Evolutionary conservation across 192 early-diverging fungal genomes (phyloP).

Genomic region (Backusella luteola): DNA sequence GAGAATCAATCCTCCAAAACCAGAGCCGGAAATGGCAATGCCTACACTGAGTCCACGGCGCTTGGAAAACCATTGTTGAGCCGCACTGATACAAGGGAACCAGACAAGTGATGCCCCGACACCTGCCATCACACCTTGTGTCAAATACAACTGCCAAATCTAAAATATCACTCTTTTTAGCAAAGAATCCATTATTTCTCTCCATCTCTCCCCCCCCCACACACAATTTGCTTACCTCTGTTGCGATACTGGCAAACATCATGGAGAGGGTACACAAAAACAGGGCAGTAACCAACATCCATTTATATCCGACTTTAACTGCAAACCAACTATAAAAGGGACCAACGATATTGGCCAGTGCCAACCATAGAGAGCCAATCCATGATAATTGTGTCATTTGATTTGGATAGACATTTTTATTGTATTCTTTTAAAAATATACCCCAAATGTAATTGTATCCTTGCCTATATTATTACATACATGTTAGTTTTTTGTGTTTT

Average conservation of each 20-base stretch:
- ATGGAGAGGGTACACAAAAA: conserved; percentile 17
- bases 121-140: conserved; percentile 45
- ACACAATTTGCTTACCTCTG: background rate
- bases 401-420: conserved; percentile 13
- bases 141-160: conserved; percentile 45
- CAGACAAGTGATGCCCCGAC: conserved; percentile 28
- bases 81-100: conserved; percentile 22
- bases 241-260: conserved; percentile 19
- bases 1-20: conserved; percentile 55
- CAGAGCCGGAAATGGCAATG: conserved; percentile 66
- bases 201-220: background rate
- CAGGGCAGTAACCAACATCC: conserved; percentile 15
- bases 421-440: conserved; percentile 18
- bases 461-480: background rate
- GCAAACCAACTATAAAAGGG: conserved; percentile 7
- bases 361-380: conserved; percentile 24
- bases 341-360: conserved; percentile 19
- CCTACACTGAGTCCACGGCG: conserved; percentile 70
- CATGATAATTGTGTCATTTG: conserved; percentile 20
- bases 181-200: background rate
- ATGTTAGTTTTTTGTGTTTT: too few species aligned
- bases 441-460: conserved; percentile 9
- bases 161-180: background rate
- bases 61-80: conserved; percentile 65
- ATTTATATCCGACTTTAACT: conserved; percentile 17